Conservation (phyloP, 1,284 basidiomycete genomes). For the Singerocomus rubriflavus region DNA sequence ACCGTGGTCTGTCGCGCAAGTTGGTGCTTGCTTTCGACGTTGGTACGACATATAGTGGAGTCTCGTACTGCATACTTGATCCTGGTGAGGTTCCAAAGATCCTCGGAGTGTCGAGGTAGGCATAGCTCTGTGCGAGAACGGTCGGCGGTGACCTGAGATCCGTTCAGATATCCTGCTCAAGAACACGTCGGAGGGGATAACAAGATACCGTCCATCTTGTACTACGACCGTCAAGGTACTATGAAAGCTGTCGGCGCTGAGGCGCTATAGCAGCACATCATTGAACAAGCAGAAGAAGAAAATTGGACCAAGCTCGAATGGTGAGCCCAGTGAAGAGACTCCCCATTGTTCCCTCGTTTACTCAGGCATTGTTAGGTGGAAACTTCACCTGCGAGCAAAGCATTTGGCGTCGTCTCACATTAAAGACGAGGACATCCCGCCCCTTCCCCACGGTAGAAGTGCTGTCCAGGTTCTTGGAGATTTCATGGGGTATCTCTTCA, state of each 20-base stretch:
- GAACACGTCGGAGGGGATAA: constrained; percentile 39
- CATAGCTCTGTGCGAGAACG: not conserved
- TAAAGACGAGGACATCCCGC: constrained; percentile 34
- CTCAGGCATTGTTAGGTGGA: constrained; percentile 44
- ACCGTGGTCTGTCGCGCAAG: constrained; percentile 35
- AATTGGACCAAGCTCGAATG: constrained; percentile 47
- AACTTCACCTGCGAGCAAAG: constrained; percentile 48
- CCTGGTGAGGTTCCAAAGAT: constrained; percentile 47
- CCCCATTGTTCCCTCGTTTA: not conserved
- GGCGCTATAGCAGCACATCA: constrained; percentile 37
- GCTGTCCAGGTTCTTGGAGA: constrained; percentile 49
- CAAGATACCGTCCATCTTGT: constrained; percentile 56
- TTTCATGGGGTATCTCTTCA: constrained; percentile 48
- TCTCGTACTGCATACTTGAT: constrained; percentile 43
- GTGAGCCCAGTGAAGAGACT: constrained; percentile 27
- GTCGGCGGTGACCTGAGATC: not conserved
- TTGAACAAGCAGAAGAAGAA: constrained; percentile 43
- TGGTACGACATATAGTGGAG: constrained; percentile 50
- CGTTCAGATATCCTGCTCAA: constrained; percentile 40
- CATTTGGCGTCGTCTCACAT: constrained; percentile 27
- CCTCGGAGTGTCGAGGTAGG: constrained; percentile 40
- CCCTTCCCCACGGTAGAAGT: constrained; percentile 44
- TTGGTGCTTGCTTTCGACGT: constrained; percentile 49
- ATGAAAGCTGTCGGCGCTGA: constrained; percentile 50
- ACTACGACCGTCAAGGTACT: constrained; percentile 44